Evolutionary conservation across 2,329 filamentous ascomycete genomes (phyloP).

Genomic region (Penicillium sp.): DNA sequence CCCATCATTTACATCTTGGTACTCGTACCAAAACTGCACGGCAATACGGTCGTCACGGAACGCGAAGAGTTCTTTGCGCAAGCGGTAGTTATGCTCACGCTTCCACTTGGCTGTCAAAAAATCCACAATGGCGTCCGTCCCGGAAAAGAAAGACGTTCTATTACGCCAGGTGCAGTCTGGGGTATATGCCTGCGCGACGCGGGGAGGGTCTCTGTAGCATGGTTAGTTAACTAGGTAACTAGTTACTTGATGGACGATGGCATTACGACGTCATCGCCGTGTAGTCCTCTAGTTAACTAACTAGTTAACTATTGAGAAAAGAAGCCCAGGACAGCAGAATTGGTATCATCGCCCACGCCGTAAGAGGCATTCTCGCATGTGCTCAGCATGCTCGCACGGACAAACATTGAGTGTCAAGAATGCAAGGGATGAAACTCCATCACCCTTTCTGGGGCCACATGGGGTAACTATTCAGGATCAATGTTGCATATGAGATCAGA

Average conservation of each 20-base stretch:
- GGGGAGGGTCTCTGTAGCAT: constrained; percentile 57
- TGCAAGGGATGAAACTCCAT: constrained; percentile 16
- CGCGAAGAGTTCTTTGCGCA: constrained; percentile 81
- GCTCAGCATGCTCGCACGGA: constrained; percentile 13
- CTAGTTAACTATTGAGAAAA: too few relatives aligned
- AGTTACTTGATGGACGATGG: too few relatives aligned
- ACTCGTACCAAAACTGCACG: constrained; percentile 91
- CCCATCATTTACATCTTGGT: constrained; percentile 61
- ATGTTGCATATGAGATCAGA: constrained; percentile 5
- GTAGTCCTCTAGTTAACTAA: too few relatives aligned
- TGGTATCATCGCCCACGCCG: background rate
- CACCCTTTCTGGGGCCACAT: constrained; percentile 19
- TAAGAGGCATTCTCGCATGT: constrained; percentile 8
- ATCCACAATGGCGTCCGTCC: constrained; percentile 63
- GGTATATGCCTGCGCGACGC: constrained; percentile 71
- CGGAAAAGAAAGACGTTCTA: constrained; percentile 65
- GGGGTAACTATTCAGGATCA: constrained; percentile 3
- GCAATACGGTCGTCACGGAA: constrained; percentile 74
- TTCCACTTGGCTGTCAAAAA: constrained; percentile 74
- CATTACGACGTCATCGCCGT: constrained; percentile 12
- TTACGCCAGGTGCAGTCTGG: constrained; percentile 78
- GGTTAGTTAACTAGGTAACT: constrained; percentile 12
- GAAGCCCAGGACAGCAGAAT: background rate
- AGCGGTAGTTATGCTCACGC: constrained; percentile 66
- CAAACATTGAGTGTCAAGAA: constrained; percentile 15